These are phyloP conservation scores for Drechslera avenae DNA, from an alignment of 2,329 filamentous ascomycete species.

Conservation along the genomic window DNA sequence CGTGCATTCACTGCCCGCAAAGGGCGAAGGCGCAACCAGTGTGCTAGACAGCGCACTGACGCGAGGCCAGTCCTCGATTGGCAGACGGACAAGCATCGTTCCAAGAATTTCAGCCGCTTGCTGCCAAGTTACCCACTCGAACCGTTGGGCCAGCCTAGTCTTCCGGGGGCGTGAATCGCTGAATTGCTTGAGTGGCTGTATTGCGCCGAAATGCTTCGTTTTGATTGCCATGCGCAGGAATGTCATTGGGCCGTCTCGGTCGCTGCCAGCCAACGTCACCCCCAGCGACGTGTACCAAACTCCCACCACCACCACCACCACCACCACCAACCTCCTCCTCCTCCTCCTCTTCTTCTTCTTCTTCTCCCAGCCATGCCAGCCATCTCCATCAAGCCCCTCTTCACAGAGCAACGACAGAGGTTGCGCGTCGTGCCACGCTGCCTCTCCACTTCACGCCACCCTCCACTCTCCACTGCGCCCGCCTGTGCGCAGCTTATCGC, in stretches of 20 bases:
- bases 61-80: slow-evolving; percentile 5
- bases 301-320: background rate
- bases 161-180: background rate
- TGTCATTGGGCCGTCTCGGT: background rate
- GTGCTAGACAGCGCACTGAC: slow-evolving; percentile 16
- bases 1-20: slow-evolving; percentile 2
- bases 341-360: too few species aligned
- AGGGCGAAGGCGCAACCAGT: slow-evolving; percentile 4
- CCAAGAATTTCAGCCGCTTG: slow-evolving; percentile 17
- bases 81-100: slow-evolving; percentile 23
- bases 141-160: slow-evolving; percentile 13
- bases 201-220: slow-evolving; percentile 8
- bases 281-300: background rate
- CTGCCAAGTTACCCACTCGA: slow-evolving; percentile 11
- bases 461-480: slow-evolving; percentile 16
- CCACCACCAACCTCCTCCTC: too few species aligned
- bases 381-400: background rate
- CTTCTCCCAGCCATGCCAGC: background rate
- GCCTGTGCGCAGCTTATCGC: slow-evolving; percentile 21
- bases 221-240: background rate
- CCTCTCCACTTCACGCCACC: background rate
- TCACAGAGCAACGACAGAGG: background rate
- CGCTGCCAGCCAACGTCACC: background rate
- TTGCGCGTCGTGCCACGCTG: slow-evolving; percentile 23
- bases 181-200: slow-evolving; percentile 2